Base-by-base conservation (phyloP, 2,329 filamentous ascomycete genomes). In the Exophiala viscosa region DNA sequence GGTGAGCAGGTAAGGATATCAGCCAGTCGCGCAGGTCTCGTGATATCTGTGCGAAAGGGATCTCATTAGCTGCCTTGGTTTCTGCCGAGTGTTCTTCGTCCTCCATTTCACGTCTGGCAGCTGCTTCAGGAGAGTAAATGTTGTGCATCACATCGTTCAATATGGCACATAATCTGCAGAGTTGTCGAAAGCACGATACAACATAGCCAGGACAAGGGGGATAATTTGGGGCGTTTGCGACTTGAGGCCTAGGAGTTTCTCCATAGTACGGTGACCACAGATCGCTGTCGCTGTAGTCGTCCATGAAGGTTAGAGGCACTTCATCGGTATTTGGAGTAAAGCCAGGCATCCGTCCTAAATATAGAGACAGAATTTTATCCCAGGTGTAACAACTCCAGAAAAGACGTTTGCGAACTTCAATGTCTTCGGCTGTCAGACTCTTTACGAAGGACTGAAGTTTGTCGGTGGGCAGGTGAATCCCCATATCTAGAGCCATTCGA, bases 121-220 rank as follows among this genome's bases (percentile, higher is more conserved):
- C 74, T 5, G 71, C 64, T 34, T 75, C 75, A 0, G 54, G 41
- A 8, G 71, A 69, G 45, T 78, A 78, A 2, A 78, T 69, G 48
- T 68, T 72, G 58, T 70, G 74, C 36, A 72, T 63, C 45, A 74
- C 76, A 45, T 66, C 69, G 47, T 77, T 76, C 64, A 79, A 66
- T 15, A 76, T 72, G 7, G 77, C 61, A 1, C 74, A 77, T 0
- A 81, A 69, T 44, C 70, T 65, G 55, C 64, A 66, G 23, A 64
- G 42, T 23, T 61, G 54, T 20, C 58, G 60, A 40, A 67, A 67
- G 50, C 63, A 65, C 6, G 64, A 65, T 6, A 66, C 53, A 11
- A 63, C 54, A 41, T 66, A 56, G n/a, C 63, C 63, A 34, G 63
- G 59, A 17, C 51, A 59, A 28, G 64, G 61, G 8, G 57, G 48